A percentile compares a stretch with the other conserved stretches of the same genome.
Evolutionary conservation across 306 rosid genomes (phyloP).

Genomic region (Rubus parviflorus): DNA sequence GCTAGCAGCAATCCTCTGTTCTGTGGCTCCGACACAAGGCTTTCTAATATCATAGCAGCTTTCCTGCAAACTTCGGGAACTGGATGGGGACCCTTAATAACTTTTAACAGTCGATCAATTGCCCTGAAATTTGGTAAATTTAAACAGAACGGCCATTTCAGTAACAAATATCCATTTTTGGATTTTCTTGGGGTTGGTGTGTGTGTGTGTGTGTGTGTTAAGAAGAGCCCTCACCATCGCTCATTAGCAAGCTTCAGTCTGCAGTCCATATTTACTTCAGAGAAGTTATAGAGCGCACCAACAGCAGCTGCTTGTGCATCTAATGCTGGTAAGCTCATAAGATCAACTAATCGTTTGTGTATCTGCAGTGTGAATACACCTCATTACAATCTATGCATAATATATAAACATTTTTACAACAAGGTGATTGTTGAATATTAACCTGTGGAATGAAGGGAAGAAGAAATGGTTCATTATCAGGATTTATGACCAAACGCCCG

Average conservation of each 20-base stretch:
- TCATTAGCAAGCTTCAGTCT: slow-evolving; percentile 91
- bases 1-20: slow-evolving; percentile 72
- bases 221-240: slow-evolving; percentile 63
- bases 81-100: slow-evolving; percentile 82
- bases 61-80: slow-evolving; percentile 93
- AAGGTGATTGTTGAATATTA: neutral
- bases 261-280: slow-evolving; percentile 98
- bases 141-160: neutral
- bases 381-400: slow-evolving; percentile 10
- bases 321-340: slow-evolving; percentile 77
- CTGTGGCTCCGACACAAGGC: slow-evolving; percentile 96
- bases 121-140: slow-evolving; percentile 60
- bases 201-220: too few relatives aligned
- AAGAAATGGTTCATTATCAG: slow-evolving; percentile 90
- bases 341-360: slow-evolving; percentile 86
- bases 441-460: slow-evolving; percentile 91
- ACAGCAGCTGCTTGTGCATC: slow-evolving; percentile 97
- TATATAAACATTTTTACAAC: slow-evolving; percentile 4
- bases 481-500: slow-evolving; percentile 92
- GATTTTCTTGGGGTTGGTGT: neutral
- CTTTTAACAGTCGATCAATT: slow-evolving; percentile 81
- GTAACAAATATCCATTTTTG: neutral
- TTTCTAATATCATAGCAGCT: slow-evolving; percentile 91
- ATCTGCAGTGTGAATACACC: slow-evolving; percentile 50
- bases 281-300: slow-evolving; percentile 96